These are phyloP conservation scores for Mallotus japonicus DNA, from an alignment of 441 rosid species.

Conservation along the genomic window DNA sequence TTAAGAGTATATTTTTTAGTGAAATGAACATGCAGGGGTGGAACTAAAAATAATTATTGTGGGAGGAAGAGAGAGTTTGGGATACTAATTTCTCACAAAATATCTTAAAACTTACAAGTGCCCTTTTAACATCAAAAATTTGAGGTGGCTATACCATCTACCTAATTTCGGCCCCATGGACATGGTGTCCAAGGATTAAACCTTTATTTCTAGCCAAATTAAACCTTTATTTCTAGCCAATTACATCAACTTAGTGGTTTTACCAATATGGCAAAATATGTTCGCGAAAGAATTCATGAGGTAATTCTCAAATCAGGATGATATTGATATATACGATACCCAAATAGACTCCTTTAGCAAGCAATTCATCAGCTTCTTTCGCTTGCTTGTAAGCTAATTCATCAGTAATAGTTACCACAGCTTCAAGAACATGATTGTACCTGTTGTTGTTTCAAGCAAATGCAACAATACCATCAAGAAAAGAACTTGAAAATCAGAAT, in stretches of 20 bases:
- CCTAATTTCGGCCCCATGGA: background rate
- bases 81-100: too few species aligned
- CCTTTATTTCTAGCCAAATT: background rate
- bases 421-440: constrained; percentile 68
- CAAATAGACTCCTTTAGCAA: constrained; percentile 70
- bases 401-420: constrained; percentile 75
- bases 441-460: constrained; percentile 37
- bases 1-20: background rate
- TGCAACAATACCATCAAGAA: constrained; percentile 17
- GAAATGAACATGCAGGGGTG: too few species aligned
- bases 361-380: constrained; percentile 72
- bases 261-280: background rate
- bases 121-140: too few species aligned
- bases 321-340: constrained; percentile 36
- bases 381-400: constrained; percentile 83
- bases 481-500: constrained; percentile 1
- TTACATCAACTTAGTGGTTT: background rate
- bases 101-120: background rate
- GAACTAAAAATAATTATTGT: too few species aligned
- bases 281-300: background rate
- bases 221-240: background rate
- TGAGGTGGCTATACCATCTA: too few species aligned
- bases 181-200: background rate
- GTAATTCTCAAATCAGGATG: background rate
- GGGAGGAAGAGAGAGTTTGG: too few species aligned